Conservation (phyloP, 768 basidiomycete species). For the Austroboletus festivus region DNA sequence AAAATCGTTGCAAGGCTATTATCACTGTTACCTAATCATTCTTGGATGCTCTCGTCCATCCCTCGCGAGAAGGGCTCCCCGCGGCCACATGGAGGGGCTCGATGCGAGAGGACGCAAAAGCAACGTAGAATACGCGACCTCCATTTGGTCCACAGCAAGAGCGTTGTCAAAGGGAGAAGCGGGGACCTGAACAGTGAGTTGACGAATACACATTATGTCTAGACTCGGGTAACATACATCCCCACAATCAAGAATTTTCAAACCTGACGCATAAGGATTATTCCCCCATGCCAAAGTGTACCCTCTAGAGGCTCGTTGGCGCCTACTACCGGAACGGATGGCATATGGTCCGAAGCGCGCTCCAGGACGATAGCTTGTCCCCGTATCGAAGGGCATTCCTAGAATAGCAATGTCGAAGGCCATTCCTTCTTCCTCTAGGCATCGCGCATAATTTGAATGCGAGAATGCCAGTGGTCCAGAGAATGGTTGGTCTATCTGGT, state of each 20-base stretch:
- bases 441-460: conserved; percentile 60
- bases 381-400: conserved; percentile 79
- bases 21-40: conserved; percentile 53
- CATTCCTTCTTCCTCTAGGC: conserved; percentile 20
- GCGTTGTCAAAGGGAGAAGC: conserved; percentile 78
- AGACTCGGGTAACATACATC: conserved; percentile 46
- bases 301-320: conserved; percentile 56
- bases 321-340: conserved; percentile 75
- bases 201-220: not conserved
- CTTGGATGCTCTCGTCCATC: conserved; percentile 70
- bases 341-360: conserved; percentile 87
- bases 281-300: conserved; percentile 72
- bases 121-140: conserved; percentile 78
- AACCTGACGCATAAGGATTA: conserved; percentile 58
- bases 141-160: conserved; percentile 81
- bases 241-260: conserved; percentile 75
- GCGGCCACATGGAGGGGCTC: conserved; percentile 17
- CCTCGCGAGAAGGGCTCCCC: conserved; percentile 39
- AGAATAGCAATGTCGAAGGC: conserved; percentile 64
- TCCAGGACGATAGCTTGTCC: conserved; percentile 52
- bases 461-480: conserved; percentile 83
- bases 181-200: conserved; percentile 51
- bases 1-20: not conserved
- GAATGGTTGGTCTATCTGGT: conserved; percentile 69
- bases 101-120: conserved; percentile 52